phyloP scores from a whole-genome alignment of 2,329 filamentous ascomycete genomes.

The Cladophialophora bantiana region DNA sequence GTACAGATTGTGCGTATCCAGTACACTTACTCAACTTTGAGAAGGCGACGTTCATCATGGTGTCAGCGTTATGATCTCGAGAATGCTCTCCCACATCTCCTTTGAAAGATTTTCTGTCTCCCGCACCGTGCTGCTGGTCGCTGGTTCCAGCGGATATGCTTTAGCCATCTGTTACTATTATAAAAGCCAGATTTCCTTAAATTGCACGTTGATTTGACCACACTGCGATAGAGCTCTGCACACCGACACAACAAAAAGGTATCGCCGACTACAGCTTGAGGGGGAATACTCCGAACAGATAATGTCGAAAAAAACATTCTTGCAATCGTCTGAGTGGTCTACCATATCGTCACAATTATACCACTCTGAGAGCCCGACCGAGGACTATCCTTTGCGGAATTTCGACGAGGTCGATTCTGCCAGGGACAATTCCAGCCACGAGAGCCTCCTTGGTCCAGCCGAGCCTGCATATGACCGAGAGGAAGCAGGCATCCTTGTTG shows the following conservation, averaged over 20 bases:
- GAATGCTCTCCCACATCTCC: neutral
- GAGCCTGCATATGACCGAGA: neutral
- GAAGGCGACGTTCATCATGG: neutral
- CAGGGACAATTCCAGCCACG: neutral
- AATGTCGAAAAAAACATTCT: neutral
- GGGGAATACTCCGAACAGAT: neutral
- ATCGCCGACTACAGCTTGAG: neutral
- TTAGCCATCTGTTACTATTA: neutral
- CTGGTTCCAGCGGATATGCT: neutral
- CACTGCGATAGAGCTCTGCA: neutral
- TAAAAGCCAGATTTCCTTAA: neutral
- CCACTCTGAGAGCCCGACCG: neutral
- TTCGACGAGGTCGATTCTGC: neutral
- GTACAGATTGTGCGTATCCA: no score
- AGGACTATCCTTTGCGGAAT: neutral
- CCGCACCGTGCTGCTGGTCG: neutral
- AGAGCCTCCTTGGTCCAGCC: neutral
- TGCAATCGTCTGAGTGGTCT: neutral
- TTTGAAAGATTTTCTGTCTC: neutral
- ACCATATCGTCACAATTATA: neutral
- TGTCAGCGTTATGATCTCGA: neutral
- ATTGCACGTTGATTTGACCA: neutral
- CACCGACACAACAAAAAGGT: neutral
- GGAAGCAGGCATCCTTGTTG: conserved; percentile 4
- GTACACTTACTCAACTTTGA: neutral